Conservation (phyloP, 768 basidiomycete genomes). For the Naganishia onofrii region DNA sequence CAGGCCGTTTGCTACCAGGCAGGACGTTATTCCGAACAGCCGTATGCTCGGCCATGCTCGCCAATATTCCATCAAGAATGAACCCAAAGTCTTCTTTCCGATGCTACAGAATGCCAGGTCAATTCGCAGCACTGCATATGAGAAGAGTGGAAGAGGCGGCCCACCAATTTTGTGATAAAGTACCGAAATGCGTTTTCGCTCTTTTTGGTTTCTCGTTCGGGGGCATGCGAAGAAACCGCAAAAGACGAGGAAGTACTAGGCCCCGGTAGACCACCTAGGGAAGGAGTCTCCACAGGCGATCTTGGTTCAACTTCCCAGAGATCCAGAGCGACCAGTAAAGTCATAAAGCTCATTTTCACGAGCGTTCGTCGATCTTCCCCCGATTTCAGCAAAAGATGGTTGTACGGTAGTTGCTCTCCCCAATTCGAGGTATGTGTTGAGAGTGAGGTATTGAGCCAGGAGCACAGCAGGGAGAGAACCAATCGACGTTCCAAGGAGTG, state of each 20-base stretch:
- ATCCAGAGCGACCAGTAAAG: slow-evolving; percentile 59
- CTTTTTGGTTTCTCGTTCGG: slow-evolving; percentile 32
- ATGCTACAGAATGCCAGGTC: slow-evolving; percentile 59
- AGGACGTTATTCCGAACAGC: slow-evolving; percentile 69
- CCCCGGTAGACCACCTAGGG: background rate
- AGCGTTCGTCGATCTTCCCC: slow-evolving; percentile 73
- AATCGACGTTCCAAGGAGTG: slow-evolving; percentile 64
- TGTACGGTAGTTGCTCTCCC: slow-evolving; percentile 69
- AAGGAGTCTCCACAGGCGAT: slow-evolving; percentile 1
- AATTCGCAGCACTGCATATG: background rate
- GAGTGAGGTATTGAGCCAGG: slow-evolving; percentile 79
- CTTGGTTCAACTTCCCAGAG: slow-evolving; percentile 34
- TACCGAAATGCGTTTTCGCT: slow-evolving; percentile 78
- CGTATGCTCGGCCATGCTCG: slow-evolving; percentile 63
- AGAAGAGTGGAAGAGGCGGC: slow-evolving; percentile 39
- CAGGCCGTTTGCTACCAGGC: slow-evolving; percentile 78
- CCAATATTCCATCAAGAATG: slow-evolving; percentile 67
- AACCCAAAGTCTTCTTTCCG: slow-evolving; percentile 84
- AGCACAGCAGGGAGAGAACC: slow-evolving; percentile 88
- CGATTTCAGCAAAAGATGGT: slow-evolving; percentile 81
- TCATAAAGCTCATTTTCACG: slow-evolving; percentile 71
- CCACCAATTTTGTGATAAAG: slow-evolving; percentile 82
- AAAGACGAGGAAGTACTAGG: slow-evolving; percentile 21
- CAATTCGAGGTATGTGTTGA: slow-evolving; percentile 36
- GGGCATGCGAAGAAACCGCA: background rate